Percentiles rank a stretch among this genome's conserved stretches.
Evolutionary conservation across 139 green algal genomes (phyloP).

Genomic region (Gonium pectorale): DNA sequence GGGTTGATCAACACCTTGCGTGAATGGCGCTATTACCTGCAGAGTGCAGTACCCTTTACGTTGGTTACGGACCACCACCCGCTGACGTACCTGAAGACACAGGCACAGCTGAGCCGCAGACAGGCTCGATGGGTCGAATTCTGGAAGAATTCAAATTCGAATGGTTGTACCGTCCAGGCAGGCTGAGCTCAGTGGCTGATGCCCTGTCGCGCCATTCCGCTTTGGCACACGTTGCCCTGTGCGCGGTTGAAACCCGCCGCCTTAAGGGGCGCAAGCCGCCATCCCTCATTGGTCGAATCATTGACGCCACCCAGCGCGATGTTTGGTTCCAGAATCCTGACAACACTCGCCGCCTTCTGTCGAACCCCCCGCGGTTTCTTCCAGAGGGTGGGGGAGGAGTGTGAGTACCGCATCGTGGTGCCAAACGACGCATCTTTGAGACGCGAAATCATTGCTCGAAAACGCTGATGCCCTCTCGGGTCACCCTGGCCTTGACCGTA

Average conservation of each 20-base stretch:
- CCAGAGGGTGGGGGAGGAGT: background rate
- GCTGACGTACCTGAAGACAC: background rate
- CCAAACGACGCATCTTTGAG: background rate
- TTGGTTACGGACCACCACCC: slow-evolving; percentile 5
- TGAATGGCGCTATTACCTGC: background rate
- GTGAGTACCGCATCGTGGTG: background rate
- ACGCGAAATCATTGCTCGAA: slow-evolving; percentile 1
- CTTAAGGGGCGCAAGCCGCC: background rate
- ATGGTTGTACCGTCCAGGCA: background rate
- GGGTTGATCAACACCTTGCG: background rate
- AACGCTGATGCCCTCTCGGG: too few species aligned
- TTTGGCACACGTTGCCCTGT: background rate
- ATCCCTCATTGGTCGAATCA: background rate
- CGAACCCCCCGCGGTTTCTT: background rate
- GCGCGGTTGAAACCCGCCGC: background rate
- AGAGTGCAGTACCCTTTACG: background rate
- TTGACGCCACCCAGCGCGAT: background rate
- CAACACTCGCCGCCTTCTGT: background rate
- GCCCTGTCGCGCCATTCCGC: background rate
- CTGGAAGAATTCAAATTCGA: slow-evolving; percentile 6
- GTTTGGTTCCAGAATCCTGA: background rate
- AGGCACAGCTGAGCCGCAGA: background rate
- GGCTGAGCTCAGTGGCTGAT: slow-evolving; percentile 12
- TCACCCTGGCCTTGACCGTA: too few species aligned
- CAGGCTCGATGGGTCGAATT: slow-evolving; percentile 12